These are phyloP conservation scores for Paraphysoderma sedebokerense DNA, from an alignment of 371 early-diverging fungal species.

Conservation along the genomic window DNA sequence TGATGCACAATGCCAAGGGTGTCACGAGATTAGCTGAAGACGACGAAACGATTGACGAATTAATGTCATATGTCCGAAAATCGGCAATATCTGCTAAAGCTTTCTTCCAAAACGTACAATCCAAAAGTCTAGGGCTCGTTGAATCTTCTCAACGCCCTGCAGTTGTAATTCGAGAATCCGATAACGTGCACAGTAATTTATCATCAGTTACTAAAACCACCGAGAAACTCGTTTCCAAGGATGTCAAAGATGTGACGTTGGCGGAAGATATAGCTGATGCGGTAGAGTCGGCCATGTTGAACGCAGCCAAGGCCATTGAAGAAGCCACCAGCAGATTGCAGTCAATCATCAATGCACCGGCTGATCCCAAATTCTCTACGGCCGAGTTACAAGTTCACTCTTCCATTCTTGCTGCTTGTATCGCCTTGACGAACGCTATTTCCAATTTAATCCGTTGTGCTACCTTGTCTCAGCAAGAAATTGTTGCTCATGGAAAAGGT, in stretches of 20 bases:
- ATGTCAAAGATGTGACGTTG: conserved; percentile 29
- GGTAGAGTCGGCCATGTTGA: conserved; percentile 84
- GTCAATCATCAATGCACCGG: conserved; percentile 55
- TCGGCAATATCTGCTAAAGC: conserved; percentile 39
- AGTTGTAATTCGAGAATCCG: conserved; percentile 48
- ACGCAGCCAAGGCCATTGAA: conserved; percentile 81
- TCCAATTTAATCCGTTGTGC: conserved; percentile 85
- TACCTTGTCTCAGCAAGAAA: conserved; percentile 87
- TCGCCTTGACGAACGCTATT: conserved; percentile 87
- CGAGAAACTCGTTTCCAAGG: conserved; percentile 44
- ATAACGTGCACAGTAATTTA: conserved; percentile 50
- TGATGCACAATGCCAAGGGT: conserved; percentile 76
- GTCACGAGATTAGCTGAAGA: conserved; percentile 61
- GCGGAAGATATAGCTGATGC: conserved; percentile 76
- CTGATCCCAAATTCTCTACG: conserved; percentile 45
- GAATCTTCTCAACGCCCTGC: conserved; percentile 51
- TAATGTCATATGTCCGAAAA: conserved; percentile 49
- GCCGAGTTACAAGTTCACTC: conserved; percentile 76
- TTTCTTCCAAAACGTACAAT: conserved; percentile 77
- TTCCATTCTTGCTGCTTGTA: conserved; percentile 70
- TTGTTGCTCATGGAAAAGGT: conserved; percentile 84
- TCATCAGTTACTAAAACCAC: conserved; percentile 50
- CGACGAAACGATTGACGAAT: conserved; percentile 56
- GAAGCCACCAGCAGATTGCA: conserved; percentile 71
- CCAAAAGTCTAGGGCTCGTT: conserved; percentile 46